Percentiles rank a stretch among this genome's conserved stretches.
These are phyloP conservation scores for Hemileccinum impolitum DNA, from an alignment of 768 basidiomycete genomes.

Conservation along the genomic window DNA sequence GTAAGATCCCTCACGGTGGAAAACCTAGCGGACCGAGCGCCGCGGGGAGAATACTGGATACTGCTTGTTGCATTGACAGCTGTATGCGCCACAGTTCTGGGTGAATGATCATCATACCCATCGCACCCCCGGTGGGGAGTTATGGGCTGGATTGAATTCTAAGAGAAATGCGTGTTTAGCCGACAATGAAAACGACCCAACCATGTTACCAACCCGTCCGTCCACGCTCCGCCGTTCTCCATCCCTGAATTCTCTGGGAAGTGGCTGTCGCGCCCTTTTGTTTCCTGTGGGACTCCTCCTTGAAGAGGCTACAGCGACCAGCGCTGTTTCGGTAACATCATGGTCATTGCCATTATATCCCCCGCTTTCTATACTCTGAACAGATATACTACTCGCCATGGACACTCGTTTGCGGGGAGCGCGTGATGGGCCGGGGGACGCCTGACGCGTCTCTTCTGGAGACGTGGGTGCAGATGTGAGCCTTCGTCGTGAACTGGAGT, in stretches of 20 bases:
- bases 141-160: conserved; percentile 37
- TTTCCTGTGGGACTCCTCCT: conserved; percentile 46
- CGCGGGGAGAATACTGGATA: conserved; percentile 27
- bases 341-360: conserved; percentile 21
- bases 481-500: conserved; percentile 34
- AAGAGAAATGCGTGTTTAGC: conserved; percentile 3
- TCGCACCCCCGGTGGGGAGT: conserved; percentile 35
- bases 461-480: conserved; percentile 49
- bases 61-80: conserved; percentile 18
- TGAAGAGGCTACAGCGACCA: conserved; percentile 58
- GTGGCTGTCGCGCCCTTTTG: conserved; percentile 45
- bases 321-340: conserved; percentile 53
- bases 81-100: conserved; percentile 24
- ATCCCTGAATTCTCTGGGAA: conserved; percentile 49
- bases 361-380: conserved; percentile 22
- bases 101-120: conserved; percentile 18
- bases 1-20: conserved; percentile 50
- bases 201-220: conserved; percentile 35
- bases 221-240: conserved; percentile 37
- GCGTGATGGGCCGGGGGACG: conserved; percentile 39
- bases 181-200: neutral
- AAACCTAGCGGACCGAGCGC: conserved; percentile 33
- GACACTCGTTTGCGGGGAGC: conserved; percentile 44
- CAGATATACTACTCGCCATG: conserved; percentile 31
- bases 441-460: conserved; percentile 36